Evolutionary conservation across 1,284 basidiomycete genomes (phyloP), one percentile per base, ranked within the genome.

Genomic region (Leccinum ponderosum): DNA sequence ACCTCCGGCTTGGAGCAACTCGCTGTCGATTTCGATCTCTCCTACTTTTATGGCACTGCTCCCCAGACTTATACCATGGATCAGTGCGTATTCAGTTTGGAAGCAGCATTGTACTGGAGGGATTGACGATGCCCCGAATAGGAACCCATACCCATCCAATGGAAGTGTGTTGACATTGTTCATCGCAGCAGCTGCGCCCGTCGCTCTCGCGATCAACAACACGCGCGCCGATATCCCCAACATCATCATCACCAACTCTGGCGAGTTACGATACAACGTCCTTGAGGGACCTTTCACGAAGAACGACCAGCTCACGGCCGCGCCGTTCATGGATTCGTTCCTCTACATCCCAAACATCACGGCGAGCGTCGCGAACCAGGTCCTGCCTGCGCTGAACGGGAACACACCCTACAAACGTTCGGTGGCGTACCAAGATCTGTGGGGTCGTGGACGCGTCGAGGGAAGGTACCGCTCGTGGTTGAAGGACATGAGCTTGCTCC

Each of bases 291-390:
- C 83, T 2, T 94, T 94, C 76, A 89, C 87, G 51, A 85, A 85
- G 69, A 92, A 94, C 72, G 91, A 94, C 72, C 86, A 92, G 70
- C 80, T 92, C 25, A 90, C 89, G 0, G 82, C 84, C 0, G 86
- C 83, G 15, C 89, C 89, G 1, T 93, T 87, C 69, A 65, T 74
- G 0, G 83, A 91, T 67, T 58, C 77, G 7, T 89, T 91, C 77
- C 63, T 82, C n/a, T 90, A 80, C 71, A 80, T 91, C 53, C 75
- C 83, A 1, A 76, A 82, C 42, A 76, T 90, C 48, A 71, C 78
- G 0, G 74, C 82, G 4, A 69, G 74, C 44, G 69, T 83, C 51
- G 87, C 86, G 3, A 81, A 76, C 12, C 72, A 81, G 64, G 81
- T 90, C 1, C 71, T 90, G 4, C 78, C 81, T 1, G 66, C 77